Conservation (phyloP, 2,329 filamentous ascomycete species). For the Fusarium vanettenii region DNA sequence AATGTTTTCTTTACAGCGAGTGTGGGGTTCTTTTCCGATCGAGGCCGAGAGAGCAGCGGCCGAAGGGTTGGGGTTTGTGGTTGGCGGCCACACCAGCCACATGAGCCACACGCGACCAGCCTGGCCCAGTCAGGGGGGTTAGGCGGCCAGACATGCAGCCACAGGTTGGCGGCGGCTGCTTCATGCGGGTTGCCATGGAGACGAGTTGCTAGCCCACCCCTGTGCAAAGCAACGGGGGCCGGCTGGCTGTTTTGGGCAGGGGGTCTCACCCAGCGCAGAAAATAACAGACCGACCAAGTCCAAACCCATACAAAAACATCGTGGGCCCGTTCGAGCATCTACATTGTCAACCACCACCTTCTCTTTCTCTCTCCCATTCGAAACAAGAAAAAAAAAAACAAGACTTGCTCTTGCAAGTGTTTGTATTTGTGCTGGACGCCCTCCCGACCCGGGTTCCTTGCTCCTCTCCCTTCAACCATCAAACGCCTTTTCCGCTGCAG, state of each 20-base stretch:
- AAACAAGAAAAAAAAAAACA: neutral
- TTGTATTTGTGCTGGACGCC: constrained; percentile 26
- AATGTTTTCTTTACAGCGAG: neutral
- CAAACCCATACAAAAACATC: constrained; percentile 49
- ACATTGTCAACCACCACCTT: constrained; percentile 38
- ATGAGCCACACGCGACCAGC: constrained; percentile 22
- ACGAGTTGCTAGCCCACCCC: constrained; percentile 26
- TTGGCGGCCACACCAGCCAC: constrained; percentile 18
- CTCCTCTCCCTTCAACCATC: constrained; percentile 18
- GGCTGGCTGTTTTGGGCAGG: constrained; percentile 42
- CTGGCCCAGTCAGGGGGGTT: neutral
- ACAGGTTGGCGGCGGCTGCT: constrained; percentile 1
- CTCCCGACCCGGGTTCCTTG: constrained; percentile 8
- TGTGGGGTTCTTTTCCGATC: neutral
- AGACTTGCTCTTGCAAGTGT: constrained; percentile 25
- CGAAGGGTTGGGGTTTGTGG: neutral
- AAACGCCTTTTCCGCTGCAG: constrained; percentile 16
- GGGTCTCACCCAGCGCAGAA: constrained; percentile 28
- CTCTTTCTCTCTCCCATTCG: constrained; percentile 29
- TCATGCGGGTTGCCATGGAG: constrained; percentile 34
- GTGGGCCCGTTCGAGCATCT: constrained; percentile 37
- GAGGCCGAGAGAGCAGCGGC: neutral
- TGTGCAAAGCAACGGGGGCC: constrained; percentile 18
- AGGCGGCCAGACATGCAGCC: constrained; percentile 18
- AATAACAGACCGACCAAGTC: constrained; percentile 38